Evolutionary conservation across 2,329 filamentous ascomycete genomes (phyloP).

Genomic region (Stachybotrys echinatus): DNA sequence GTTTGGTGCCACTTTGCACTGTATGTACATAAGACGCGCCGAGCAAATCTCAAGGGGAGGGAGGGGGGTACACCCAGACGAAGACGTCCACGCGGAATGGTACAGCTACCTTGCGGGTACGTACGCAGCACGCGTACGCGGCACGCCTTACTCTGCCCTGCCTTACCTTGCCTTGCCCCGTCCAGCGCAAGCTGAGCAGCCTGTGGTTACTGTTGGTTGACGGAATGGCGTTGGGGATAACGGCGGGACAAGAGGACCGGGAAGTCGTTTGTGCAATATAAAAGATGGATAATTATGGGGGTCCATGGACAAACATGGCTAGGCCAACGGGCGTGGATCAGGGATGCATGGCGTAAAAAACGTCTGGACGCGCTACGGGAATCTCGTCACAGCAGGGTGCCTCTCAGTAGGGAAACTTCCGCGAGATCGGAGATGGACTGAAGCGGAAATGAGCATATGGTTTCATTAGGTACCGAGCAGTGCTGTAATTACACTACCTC

Average conservation of each 20-base stretch:
- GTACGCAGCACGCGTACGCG: neutral
- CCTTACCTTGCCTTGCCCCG: neutral
- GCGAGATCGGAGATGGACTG: neutral
- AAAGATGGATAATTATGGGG: neutral
- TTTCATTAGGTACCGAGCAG: too few species aligned
- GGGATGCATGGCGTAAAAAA: neutral
- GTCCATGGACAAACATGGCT: neutral
- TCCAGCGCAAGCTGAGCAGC: neutral
- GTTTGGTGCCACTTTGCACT: neutral
- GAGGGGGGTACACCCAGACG: neutral
- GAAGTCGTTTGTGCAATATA: neutral
- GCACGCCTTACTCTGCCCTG: neutral
- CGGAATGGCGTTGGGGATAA: neutral
- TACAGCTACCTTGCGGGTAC: neutral
- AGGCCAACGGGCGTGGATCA: neutral
- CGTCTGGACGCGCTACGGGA: neutral
- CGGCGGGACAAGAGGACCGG: neutral
- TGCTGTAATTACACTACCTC: too few species aligned
- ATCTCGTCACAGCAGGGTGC: neutral
- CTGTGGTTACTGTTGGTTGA: neutral
- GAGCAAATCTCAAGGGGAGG: neutral
- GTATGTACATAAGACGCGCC: neutral
- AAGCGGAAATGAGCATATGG: neutral
- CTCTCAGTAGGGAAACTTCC: neutral
- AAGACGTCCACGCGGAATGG: neutral